Percentiles rank a stretch among this genome's conserved stretches.
These are phyloP conservation scores for Suhomyces atakaporum DNA, from an alignment of 1,139 yeast species.

Conservation along the genomic window DNA sequence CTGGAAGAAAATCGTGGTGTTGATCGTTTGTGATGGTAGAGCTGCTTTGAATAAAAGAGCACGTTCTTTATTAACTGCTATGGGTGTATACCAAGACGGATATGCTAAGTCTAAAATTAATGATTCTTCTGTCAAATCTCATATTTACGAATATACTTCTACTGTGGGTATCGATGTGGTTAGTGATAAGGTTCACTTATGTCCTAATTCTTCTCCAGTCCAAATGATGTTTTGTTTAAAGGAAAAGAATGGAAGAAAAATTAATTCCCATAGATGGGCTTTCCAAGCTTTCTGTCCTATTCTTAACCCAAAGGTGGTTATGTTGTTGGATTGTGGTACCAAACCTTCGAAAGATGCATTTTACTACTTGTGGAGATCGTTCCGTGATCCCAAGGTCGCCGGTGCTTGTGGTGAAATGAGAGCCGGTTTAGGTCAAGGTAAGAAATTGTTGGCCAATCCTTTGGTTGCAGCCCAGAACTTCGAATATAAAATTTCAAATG, in stretches of 20 bases:
- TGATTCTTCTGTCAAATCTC: slow-evolving; percentile 68
- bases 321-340: slow-evolving; percentile 79
- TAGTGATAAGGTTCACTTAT: slow-evolving; percentile 54
- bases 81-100: slow-evolving; percentile 81
- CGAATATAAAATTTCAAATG: slow-evolving; percentile 80
- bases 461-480: slow-evolving; percentile 83
- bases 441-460: slow-evolving; percentile 62
- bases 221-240: slow-evolving; percentile 77
- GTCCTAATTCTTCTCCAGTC: slow-evolving; percentile 65
- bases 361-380: slow-evolving; percentile 73
- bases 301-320: slow-evolving; percentile 67
- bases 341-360: slow-evolving; percentile 73
- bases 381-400: slow-evolving; percentile 74
- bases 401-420: slow-evolving; percentile 89
- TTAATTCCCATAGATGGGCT: slow-evolving; percentile 85
- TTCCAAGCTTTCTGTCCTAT: slow-evolving; percentile 78
- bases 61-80: slow-evolving; percentile 63
- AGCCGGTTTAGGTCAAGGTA: slow-evolving; percentile 63
- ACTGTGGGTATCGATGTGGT: slow-evolving; percentile 72
- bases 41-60: slow-evolving; percentile 66
- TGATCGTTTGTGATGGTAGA: slow-evolving; percentile 79
- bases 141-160: slow-evolving; percentile 78
- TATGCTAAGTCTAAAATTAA: slow-evolving; percentile 78
- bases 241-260: slow-evolving; percentile 73
- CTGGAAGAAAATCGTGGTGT: slow-evolving; percentile 78